These are phyloP conservation scores for Danielia oregonensis DNA, from an alignment of 805 yeast species.

Conservation along the genomic window DNA sequence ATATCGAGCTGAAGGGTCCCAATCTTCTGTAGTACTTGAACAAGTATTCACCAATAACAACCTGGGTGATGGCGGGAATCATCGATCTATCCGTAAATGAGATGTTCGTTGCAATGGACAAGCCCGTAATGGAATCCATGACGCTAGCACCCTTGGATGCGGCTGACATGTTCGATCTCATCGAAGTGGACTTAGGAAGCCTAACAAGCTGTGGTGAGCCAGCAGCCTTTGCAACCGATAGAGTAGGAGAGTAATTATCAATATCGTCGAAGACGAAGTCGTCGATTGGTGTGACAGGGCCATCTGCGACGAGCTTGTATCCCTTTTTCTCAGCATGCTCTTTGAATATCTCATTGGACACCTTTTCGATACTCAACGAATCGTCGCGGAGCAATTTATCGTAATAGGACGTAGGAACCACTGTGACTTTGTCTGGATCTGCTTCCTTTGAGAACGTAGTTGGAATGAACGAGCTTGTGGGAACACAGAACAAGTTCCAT, in stretches of 20 bases:
- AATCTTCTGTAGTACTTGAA: slow-evolving; percentile 79
- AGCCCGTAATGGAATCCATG: slow-evolving; percentile 31
- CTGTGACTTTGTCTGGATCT: slow-evolving; percentile 54
- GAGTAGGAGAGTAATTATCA: slow-evolving; percentile 8
- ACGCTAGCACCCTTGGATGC: slow-evolving; percentile 25
- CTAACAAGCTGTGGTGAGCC: slow-evolving; percentile 2
- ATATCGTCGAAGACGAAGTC: slow-evolving; percentile 5
- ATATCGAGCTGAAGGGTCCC: slow-evolving; percentile 69
- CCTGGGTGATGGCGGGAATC: slow-evolving; percentile 85
- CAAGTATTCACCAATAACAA: slow-evolving; percentile 87
- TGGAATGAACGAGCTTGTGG: slow-evolving; percentile 56
- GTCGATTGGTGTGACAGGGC: slow-evolving; percentile 18
- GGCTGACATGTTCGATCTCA: slow-evolving; percentile 28
- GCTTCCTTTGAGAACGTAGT: slow-evolving; percentile 57
- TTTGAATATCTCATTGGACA: slow-evolving; percentile 42
- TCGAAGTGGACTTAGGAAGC: slow-evolving; percentile 19
- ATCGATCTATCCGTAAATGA: slow-evolving; percentile 66
- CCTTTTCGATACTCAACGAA: slow-evolving; percentile 40
- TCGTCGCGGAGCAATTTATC: slow-evolving; percentile 50
- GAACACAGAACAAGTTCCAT: slow-evolving; percentile 51
- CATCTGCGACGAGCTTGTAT: slow-evolving; percentile 19
- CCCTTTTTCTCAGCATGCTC: slow-evolving; percentile 51
- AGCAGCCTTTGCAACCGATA: slow-evolving; percentile 4
- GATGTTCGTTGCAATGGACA: slow-evolving; percentile 56
- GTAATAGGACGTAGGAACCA: slow-evolving; percentile 63